Percentiles rank a stretch among this genome's conserved stretches.
Evolutionary conservation across 352 stramenopile genomes (phyloP).

Genomic region (Discostella stelligera): DNA sequence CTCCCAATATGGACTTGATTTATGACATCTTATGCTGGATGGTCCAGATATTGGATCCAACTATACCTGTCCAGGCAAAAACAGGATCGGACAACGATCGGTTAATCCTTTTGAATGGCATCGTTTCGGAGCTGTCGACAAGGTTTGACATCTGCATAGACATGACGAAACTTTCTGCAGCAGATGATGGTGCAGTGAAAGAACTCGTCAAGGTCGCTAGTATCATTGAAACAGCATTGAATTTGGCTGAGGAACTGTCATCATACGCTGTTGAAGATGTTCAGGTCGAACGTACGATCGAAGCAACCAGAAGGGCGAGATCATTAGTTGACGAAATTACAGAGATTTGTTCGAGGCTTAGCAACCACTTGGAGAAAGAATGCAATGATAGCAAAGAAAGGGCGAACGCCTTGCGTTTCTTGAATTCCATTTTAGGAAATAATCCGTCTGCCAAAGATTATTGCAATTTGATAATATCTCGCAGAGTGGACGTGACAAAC

Average conservation of each 20-base stretch:
- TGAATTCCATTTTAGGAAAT: constrained; percentile 87
- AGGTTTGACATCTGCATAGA: constrained; percentile 92
- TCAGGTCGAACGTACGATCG: constrained; percentile 20
- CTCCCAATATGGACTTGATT: constrained; percentile 93
- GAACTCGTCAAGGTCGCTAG: constrained; percentile 93
- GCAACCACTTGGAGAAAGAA: constrained; percentile 90
- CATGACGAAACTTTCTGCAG: constrained; percentile 88
- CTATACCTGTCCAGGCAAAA: constrained; percentile 86
- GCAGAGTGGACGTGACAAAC: constrained; percentile 85
- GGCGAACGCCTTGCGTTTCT: constrained; percentile 88
- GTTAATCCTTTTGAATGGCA: constrained; percentile 89
- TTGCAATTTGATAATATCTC: constrained; percentile 84
- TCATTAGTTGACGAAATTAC: constrained; percentile 92
- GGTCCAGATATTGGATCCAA: constrained; percentile 88
- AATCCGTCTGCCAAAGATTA: constrained; percentile 87
- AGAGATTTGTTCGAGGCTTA: constrained; percentile 88
- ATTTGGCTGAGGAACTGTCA: constrained; percentile 65
- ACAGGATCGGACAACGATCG: constrained; percentile 94
- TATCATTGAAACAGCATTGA: constrained; percentile 88
- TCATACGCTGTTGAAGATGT: constrained; percentile 81
- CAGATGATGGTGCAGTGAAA: constrained; percentile 87
- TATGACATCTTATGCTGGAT: constrained; percentile 96
- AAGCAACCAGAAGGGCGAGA: constrained; percentile 88
- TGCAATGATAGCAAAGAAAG: constrained; percentile 84
- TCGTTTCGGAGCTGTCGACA: constrained; percentile 79